Percentiles rank a stretch among this genome's conserved stretches.
phyloP scores from a whole-genome alignment of 1,139 yeast genomes.

The Kurtzmaniella quercitrusa region DNA sequence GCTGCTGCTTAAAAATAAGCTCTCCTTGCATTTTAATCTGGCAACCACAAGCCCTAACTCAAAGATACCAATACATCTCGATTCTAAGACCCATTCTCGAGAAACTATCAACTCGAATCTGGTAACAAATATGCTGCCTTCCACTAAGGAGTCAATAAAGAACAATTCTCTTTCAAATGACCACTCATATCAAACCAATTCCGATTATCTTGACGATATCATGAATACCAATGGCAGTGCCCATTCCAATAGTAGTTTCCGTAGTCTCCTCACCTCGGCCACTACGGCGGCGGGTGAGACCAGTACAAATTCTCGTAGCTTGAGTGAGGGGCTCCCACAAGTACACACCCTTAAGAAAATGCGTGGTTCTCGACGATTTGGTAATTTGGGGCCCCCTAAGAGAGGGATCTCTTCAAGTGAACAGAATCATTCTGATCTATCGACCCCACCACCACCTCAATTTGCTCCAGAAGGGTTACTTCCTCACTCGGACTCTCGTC shows the following conservation, averaged over 20 bases:
- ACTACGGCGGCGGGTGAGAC: constrained; percentile 15
- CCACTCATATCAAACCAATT: background rate
- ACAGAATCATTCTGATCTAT: constrained; percentile 9
- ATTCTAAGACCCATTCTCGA: background rate
- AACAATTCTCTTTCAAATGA: background rate
- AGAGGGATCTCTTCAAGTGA: constrained; percentile 23
- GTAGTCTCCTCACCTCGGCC: constrained; percentile 11
- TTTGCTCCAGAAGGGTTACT: background rate
- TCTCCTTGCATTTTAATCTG: constrained; percentile 31
- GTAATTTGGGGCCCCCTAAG: constrained; percentile 40
- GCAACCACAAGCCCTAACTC: constrained; percentile 6
- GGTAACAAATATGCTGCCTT: constrained; percentile 2
- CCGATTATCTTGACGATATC: background rate
- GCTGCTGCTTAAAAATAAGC: constrained; percentile 24
- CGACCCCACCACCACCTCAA: background rate
- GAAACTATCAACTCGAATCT: background rate
- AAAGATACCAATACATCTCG: constrained; percentile 4
- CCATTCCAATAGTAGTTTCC: background rate
- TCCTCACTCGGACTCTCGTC: background rate
- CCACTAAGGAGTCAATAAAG: constrained; percentile 2
- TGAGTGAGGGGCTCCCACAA: constrained; percentile 7
- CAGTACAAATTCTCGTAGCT: constrained; percentile 1
- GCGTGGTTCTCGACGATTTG: constrained; percentile 31
- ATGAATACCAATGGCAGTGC: background rate
- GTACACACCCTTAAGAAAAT: constrained; percentile 21